Evolutionary conservation across 2,329 filamentous ascomycete species (phyloP), one percentile per base, ranked within the genome.

Genomic region (Tolypocladium album): DNA sequence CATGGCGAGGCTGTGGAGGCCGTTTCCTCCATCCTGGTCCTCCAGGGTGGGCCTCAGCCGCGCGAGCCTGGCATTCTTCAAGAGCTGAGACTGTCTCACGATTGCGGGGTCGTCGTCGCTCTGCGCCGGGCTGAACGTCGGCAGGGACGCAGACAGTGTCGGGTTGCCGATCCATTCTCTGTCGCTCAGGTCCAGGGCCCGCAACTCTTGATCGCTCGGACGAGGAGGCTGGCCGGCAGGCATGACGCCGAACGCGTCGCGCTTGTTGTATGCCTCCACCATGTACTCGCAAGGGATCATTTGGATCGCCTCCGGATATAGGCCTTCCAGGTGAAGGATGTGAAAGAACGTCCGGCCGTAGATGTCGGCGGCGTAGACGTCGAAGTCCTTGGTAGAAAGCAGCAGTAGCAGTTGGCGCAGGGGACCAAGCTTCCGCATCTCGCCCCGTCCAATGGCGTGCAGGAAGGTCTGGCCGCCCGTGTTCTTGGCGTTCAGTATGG

Each of bases 281-380:
- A 75, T 66, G 57, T 75, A 75, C 2, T 67, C 62, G 8, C 70
- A 70, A 13, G 78, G 66, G 3, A 78, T 61, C n/a, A 67, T 64
- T 2, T 70, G 68, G 1, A 67, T 34, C 70, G 70, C 17, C 67
- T 68, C 53, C 68, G 68, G 3, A 60, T 59, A 52, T 68, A 67
- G 65, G 11, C 39, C 24, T 20, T 50, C 56, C n/a, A 42, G 13
- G 15, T 36, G 59, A 0, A 80, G 68, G 4, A 76, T 68, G 64
- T 85, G 82, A 38, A 82, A 81, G 53, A 80, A 74, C 6, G 74
- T 82, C 45, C 82, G 79, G 1, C 82, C 82, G 62, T 82, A 84
- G 43, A 74, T 67, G 62, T 85, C 82, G 17, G 70, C 68, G 2
- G 68, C 65, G 24, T 71, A 70, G 36, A 80, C 58, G 57, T 72